Evolutionary conservation across 1,139 yeast species (phyloP).

Genomic region (Suhomyces anneliseae): DNA sequence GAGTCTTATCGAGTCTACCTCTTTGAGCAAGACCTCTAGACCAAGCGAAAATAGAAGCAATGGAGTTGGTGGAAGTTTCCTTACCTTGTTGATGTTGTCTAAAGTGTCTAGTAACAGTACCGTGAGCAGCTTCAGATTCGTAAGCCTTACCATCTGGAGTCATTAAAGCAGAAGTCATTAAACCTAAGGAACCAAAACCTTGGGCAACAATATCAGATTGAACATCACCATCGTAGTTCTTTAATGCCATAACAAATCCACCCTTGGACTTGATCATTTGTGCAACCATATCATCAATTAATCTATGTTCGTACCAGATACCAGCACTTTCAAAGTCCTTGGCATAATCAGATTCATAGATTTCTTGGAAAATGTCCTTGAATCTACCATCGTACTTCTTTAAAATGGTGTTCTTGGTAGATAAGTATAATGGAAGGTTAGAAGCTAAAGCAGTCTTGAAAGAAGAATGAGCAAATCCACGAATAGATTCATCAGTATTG

Average conservation of each 20-base stretch:
- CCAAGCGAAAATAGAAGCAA: constrained; percentile 98
- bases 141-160: constrained; percentile 96
- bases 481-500: constrained; percentile 88
- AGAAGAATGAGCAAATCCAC: constrained; percentile 88
- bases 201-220: constrained; percentile 97
- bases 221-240: constrained; percentile 97
- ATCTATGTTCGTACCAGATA: constrained; percentile 94
- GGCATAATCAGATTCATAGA: constrained; percentile 73
- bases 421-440: constrained; percentile 74
- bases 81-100: constrained; percentile 94
- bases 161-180: constrained; percentile 92
- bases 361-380: constrained; percentile 85
- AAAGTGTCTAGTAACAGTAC: constrained; percentile 95
- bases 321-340: constrained; percentile 69
- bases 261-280: constrained; percentile 96
- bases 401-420: constrained; percentile 92
- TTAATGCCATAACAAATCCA: constrained; percentile 91
- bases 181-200: constrained; percentile 94
- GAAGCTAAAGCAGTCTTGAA: constrained; percentile 83
- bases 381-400: constrained; percentile 93
- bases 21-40: constrained; percentile 88
- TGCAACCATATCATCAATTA: constrained; percentile 98
- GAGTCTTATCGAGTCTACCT: constrained; percentile 83
- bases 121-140: constrained; percentile 97
- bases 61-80: constrained; percentile 96